phyloP scores from a whole-genome alignment of 2,329 filamentous ascomycete genomes.

The Colletotrichum orchidophilum region DNA sequence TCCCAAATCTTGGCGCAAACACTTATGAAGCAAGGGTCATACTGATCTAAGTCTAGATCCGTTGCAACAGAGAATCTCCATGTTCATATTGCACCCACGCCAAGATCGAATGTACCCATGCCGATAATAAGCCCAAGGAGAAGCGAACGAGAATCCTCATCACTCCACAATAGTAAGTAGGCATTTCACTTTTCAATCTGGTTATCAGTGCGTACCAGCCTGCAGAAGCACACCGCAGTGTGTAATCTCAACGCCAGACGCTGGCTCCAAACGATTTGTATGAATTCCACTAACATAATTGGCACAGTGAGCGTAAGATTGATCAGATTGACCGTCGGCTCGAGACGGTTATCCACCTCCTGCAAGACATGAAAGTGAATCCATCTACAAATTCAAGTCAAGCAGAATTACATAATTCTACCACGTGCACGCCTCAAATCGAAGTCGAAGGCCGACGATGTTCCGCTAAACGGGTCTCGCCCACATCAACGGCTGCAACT shows the following conservation, averaged over 20 bases:
- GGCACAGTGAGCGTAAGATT: constrained; percentile 47
- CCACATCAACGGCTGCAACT: constrained; percentile 30
- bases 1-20: not conserved
- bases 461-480: not conserved
- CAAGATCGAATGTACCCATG: constrained; percentile 48
- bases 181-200: not conserved
- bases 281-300: not conserved
- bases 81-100: constrained; percentile 48
- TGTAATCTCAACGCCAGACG: not conserved
- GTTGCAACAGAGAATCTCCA: constrained; percentile 48
- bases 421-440: not conserved
- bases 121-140: constrained; percentile 44
- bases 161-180: constrained; percentile 48
- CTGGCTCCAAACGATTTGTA: not conserved
- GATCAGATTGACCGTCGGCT: constrained; percentile 49
- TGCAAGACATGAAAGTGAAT: constrained; percentile 45
- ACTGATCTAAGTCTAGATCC: constrained; percentile 39
- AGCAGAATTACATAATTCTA: not conserved
- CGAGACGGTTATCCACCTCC: constrained; percentile 45
- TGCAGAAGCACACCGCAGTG: not conserved
- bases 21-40: not conserved
- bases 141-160: constrained; percentile 48
- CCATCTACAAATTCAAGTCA: constrained; percentile 29
- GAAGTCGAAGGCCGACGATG: not conserved
- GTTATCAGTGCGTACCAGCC: too few relatives aligned